phyloP scores from a whole-genome alignment of 2,329 filamentous ascomycete species.

The Diaporthe vaccinii region DNA sequence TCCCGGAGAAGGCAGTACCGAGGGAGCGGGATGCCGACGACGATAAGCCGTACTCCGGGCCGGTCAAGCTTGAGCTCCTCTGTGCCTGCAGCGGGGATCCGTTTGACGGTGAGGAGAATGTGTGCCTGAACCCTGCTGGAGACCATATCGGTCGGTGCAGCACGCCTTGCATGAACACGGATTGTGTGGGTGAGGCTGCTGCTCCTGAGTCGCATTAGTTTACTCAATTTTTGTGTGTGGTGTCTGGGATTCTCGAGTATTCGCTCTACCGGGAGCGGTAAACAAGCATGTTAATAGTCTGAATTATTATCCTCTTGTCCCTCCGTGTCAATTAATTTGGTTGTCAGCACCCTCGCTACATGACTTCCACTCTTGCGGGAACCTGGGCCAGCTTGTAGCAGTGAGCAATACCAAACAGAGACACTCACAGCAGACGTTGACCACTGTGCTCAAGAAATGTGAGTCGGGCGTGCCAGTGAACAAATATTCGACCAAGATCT shows the following conservation, averaged over 20 bases:
- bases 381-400: not conserved
- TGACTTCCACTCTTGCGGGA: not conserved
- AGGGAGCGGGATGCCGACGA: constrained; percentile 29
- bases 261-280: not conserved
- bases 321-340: not conserved
- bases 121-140: constrained; percentile 38
- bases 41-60: constrained; percentile 37
- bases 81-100: constrained; percentile 40
- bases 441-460: not conserved
- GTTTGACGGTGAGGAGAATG: constrained; percentile 31
- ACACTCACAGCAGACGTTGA: not conserved
- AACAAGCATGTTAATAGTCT: not conserved
- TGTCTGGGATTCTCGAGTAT: not conserved
- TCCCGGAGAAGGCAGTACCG: constrained; percentile 35
- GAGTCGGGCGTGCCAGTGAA: not conserved
- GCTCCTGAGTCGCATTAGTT: not conserved
- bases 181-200: not conserved
- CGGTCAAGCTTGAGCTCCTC: constrained; percentile 40
- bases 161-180: constrained; percentile 32
- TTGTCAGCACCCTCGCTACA: not conserved
- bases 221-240: not conserved
- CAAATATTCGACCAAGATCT: not conserved
- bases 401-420: not conserved
- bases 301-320: not conserved
- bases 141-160: constrained; percentile 41